Conservation (phyloP, 2,329 filamentous ascomycete species). For the Ophiostoma australiae region DNA sequence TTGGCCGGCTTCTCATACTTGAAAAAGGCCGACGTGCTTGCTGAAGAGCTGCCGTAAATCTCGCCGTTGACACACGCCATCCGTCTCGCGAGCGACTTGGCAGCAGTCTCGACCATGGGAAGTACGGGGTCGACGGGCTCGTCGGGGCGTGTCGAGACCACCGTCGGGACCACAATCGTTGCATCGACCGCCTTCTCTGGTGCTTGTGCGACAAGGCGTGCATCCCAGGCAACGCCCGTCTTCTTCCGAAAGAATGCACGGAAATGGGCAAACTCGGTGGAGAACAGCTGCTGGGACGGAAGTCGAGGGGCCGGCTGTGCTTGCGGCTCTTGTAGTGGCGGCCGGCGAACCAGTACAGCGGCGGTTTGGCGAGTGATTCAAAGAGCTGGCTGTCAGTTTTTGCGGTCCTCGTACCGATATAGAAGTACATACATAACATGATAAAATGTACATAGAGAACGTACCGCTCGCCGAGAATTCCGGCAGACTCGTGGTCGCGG, state of each 20-base stretch:
- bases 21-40: background rate
- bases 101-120: background rate
- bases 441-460: conserved; percentile 37
- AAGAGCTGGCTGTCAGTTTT: conserved; percentile 46
- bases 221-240: conserved; percentile 56
- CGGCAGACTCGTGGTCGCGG: conserved; percentile 41
- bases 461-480: conserved; percentile 46
- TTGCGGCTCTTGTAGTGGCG: conserved; percentile 45
- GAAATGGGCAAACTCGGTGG: conserved; percentile 48
- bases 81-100: background rate
- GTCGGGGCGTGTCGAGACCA: background rate
- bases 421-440: no score
- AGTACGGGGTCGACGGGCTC: conserved; percentile 8
- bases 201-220: conserved; percentile 36
- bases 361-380: conserved; percentile 56
- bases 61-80: background rate
- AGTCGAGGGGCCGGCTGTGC: conserved; percentile 36
- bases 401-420: no score
- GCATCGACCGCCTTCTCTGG: background rate
- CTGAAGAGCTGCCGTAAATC: background rate
- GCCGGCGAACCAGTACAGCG: conserved; percentile 56
- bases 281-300: conserved; percentile 41
- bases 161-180: background rate
- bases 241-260: conserved; percentile 53
- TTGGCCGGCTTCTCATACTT: conserved; percentile 24